phyloP scores from a whole-genome alignment of 2,329 filamentous ascomycete species.

The Boeremia exigua region DNA sequence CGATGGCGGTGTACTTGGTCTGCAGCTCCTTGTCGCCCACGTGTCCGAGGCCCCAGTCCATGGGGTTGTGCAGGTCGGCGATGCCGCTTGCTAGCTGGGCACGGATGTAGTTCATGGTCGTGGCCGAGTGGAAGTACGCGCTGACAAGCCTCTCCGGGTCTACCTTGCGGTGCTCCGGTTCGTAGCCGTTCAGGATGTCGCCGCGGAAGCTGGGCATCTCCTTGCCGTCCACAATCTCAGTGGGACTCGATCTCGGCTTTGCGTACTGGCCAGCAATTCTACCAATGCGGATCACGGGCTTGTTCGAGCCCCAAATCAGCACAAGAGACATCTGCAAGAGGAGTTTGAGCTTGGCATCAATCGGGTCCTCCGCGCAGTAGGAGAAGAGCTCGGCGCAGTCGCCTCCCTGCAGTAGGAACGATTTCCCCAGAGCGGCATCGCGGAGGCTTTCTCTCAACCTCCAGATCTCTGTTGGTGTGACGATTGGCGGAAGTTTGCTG shows the following conservation, averaged over 20 bases:
- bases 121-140: constrained; percentile 94
- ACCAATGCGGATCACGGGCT: constrained; percentile 89
- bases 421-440: constrained; percentile 87
- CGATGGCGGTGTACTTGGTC: constrained; percentile 83
- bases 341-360: constrained; percentile 96
- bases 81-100: constrained; percentile 84
- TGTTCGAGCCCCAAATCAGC: constrained; percentile 83
- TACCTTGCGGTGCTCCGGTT: constrained; percentile 74
- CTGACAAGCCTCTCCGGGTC: constrained; percentile 85
- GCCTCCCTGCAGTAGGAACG: constrained; percentile 93
- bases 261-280: constrained; percentile 98
- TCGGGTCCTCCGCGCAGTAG: constrained; percentile 87
- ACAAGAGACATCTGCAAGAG: constrained; percentile 97
- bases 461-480: constrained; percentile 80
- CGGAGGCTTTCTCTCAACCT: constrained; percentile 78
- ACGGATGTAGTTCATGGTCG: constrained; percentile 91
- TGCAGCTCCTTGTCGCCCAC: constrained; percentile 84
- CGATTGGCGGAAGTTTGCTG: constrained; percentile 73
- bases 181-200: constrained; percentile 92
- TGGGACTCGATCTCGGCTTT: constrained; percentile 89
- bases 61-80: constrained; percentile 88
- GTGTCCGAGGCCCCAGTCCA: constrained; percentile 95
- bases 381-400: constrained; percentile 98
- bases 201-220: constrained; percentile 90
- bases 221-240: constrained; percentile 78